phyloP scores from a whole-genome alignment of 2,329 filamentous ascomycete genomes.

The Ascocoryne sarcoides region DNA sequence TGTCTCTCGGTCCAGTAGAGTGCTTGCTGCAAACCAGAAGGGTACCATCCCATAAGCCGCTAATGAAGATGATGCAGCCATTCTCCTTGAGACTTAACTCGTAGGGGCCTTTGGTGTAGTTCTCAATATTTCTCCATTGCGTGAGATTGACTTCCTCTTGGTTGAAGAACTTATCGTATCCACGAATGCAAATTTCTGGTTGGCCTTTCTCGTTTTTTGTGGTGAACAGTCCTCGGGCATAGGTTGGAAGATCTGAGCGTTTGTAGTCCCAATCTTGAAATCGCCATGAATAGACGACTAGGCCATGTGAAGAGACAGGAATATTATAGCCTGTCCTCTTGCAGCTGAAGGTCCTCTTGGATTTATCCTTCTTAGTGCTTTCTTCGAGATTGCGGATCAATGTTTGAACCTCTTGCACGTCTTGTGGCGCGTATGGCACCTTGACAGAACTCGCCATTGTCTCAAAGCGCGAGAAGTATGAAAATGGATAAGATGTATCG shows the following conservation, averaged over 20 bases:
- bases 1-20: constrained; percentile 70
- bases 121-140: constrained; percentile 70
- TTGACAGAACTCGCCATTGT: constrained; percentile 43
- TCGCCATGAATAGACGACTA: constrained; percentile 81
- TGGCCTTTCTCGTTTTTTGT: constrained; percentile 54
- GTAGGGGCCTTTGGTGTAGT: constrained; percentile 75
- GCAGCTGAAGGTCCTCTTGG: constrained; percentile 56
- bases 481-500: constrained; percentile 2
- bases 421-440: constrained; percentile 59
- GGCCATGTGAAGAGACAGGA: constrained; percentile 48
- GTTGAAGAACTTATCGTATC: constrained; percentile 99
- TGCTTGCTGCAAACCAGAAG: constrained; percentile 98
- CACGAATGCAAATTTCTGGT: constrained; percentile 74
- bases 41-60: constrained; percentile 80
- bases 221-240: constrained; percentile 93
- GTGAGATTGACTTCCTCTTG: constrained; percentile 73
- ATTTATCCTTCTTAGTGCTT: constrained; percentile 55
- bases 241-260: constrained; percentile 73
- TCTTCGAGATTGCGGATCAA: constrained; percentile 46
- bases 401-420: constrained; percentile 53
- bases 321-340: constrained; percentile 75
- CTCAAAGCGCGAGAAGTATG: constrained; percentile 11
- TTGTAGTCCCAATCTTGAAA: constrained; percentile 97
- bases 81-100: constrained; percentile 97
- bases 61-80: constrained; percentile 98